Base-by-base conservation (phyloP, 805 yeast species). In the Yamadazyma olivae region DNA sequence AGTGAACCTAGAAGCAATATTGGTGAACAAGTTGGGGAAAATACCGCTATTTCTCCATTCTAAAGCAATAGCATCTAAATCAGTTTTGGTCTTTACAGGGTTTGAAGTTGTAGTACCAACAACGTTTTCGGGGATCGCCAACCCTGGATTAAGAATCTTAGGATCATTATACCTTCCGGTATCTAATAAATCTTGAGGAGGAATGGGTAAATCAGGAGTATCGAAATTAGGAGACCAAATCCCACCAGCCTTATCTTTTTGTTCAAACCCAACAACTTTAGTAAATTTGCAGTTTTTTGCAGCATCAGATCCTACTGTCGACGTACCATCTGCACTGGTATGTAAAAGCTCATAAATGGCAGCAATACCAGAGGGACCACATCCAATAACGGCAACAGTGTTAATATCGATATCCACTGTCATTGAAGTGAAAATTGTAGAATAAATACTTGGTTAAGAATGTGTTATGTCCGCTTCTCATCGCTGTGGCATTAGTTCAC, bases 211-310 rank as follows among this genome's bases (percentile, higher is more conserved):
- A 35, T 53, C 63, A 2, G 56, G 36, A 8, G 46, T 27, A 8
- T 39, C 44, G 17, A 46, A 46, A 12, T 46, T 48, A 4, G 57
- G 56, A 12, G 61, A 46, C 76, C 76, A 71, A 5, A 68, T 61
- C 1, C 77, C 77, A n/a, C 77, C 77, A 19, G 70, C 51, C 10
- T 49, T 41, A 9, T 41, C 43, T 21, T 65, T 67, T 38, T 66
- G 72, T 43, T 71, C 77, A 48, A 70, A 71, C 1, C 65, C 74
- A 10, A 66, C 67, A 15, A 70, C 43, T 30, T 56, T 51, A 6
- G 54, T 48, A 36, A 64, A 64, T 16, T 49, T 51, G 1, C 53
- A 53, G 27, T 49, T 39, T 13, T 28, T 25, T 1, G 63, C 37
- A 17, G 25, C 36, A 6, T 38, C 25, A 1, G 40, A 32, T 15